Conservation (phyloP, 164 flowering plant genomes). For the Dillenia turbinata region DNA sequence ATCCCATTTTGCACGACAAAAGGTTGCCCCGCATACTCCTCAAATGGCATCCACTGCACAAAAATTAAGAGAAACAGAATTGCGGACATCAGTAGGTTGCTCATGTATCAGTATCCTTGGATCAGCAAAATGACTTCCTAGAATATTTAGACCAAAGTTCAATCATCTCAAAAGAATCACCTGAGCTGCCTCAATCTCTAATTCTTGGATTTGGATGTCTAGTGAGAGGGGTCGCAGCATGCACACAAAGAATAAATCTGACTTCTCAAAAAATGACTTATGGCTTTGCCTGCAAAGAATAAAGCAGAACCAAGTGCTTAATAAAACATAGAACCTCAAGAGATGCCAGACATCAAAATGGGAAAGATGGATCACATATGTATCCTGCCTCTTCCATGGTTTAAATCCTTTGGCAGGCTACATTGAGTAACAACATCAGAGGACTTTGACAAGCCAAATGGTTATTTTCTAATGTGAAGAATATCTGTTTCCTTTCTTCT, state of each 20-base stretch:
- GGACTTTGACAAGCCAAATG: too few relatives aligned
- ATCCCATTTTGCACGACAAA: constrained; percentile 29
- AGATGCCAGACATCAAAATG: not conserved
- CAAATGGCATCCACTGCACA: constrained; percentile 79
- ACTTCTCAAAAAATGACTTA: constrained; percentile 53
- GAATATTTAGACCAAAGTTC: not conserved
- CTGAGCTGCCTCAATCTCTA: constrained; percentile 68
- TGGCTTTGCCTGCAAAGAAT: constrained; percentile 50
- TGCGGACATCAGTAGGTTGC: not conserved
- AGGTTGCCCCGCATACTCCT: constrained; percentile 58
- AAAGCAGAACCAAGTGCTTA: not conserved
- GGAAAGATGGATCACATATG: not conserved
- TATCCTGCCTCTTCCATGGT: constrained; percentile 1
- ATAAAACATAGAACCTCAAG: not conserved
- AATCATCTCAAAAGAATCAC: constrained; percentile 18
- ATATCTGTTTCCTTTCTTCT: too few relatives aligned
- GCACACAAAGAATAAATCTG: constrained; percentile 73
- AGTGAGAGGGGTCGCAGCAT: constrained; percentile 52
- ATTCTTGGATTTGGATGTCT: constrained; percentile 56
- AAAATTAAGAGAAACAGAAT: not conserved
- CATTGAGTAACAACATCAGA: too few relatives aligned
- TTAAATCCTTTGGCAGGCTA: too few relatives aligned
- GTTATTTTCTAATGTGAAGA: too few relatives aligned
- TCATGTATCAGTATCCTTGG: not conserved
- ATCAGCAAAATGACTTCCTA: not conserved